Percentiles rank a stretch among this genome's conserved stretches.
Evolutionary conservation across 2,329 filamentous ascomycete genomes (phyloP).

Genomic region (Colletotrichum sojae): DNA sequence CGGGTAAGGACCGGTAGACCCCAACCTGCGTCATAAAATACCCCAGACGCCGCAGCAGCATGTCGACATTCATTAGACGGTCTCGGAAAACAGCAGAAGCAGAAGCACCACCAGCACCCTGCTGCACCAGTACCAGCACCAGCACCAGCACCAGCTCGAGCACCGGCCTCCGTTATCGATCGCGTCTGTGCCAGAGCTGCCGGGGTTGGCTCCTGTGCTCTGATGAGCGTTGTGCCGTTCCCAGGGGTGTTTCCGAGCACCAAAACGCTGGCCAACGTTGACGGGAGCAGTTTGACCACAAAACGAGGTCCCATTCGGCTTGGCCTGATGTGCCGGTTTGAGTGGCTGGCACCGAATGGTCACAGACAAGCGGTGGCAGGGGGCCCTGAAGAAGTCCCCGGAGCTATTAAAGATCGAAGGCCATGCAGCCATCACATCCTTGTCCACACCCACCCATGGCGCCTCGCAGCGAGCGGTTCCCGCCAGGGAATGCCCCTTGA

Average conservation of each 20-base stretch:
- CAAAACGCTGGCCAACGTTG: conserved; percentile 38
- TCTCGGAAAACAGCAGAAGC: conserved; percentile 15
- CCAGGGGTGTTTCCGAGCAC: conserved; percentile 37
- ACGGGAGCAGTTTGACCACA: conserved; percentile 37
- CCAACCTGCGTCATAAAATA: conserved; percentile 23
- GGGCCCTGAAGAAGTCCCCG: conserved; percentile 43
- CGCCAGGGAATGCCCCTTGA: conserved; percentile 39
- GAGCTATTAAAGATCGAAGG: conserved; percentile 43
- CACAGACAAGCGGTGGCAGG: conserved; percentile 41
- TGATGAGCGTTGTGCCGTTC: conserved; percentile 27
- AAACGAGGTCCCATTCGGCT: conserved; percentile 38
- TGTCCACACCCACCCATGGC: conserved; percentile 39
- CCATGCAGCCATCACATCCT: conserved; percentile 41
- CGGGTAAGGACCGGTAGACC: conserved; percentile 32
- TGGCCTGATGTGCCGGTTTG: conserved; percentile 39
- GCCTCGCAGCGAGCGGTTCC: conserved; percentile 39
- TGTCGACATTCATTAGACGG: conserved; percentile 36
- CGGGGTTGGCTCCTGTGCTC: conserved; percentile 26
- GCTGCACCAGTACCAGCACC: no score
- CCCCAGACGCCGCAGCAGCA: conserved; percentile 35
- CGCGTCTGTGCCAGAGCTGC: conserved; percentile 31
- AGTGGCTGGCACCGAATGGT: conserved; percentile 31
- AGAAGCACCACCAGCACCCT: no score
- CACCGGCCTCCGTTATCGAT: conserved; percentile 17
- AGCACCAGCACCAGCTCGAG: not conserved